Base-by-base conservation (phyloP, 1,139 yeast species). In the Taphrina sp. region DNA sequence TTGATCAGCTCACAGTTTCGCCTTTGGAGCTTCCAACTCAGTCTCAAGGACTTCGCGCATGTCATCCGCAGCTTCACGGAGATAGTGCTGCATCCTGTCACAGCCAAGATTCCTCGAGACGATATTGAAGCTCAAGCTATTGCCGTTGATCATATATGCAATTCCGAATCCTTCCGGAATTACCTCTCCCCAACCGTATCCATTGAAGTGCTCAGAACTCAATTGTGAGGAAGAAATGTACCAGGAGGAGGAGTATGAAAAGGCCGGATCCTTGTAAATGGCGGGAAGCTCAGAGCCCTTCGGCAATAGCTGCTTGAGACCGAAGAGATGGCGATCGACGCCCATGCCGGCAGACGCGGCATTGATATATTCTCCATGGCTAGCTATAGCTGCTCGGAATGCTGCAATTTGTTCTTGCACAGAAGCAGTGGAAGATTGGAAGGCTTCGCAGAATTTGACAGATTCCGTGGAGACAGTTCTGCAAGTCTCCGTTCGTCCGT, bases 111-210 rank as follows among this genome's bases (percentile, higher is more conserved):
- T 84, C 74, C 83, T 85, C 64, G 85, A 81, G 46, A 89, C 84
- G 62, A 92, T 82, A 70, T 90, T 94, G 65, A 92, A 82, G 68
- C 89, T 94, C 64, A 89, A 69, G 81, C 88, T 84, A 65, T 89
- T 86, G 61, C 80, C 80, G 74, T 87, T 89, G 67, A 90, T 78
- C 86, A 89, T 87, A 74, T 92, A 92, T 20, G 96, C 97, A 62
- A 87, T 77, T 4, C 97, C 98, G 66, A 85, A 83, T 12, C 98
- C 98, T 61, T 85, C 87, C 67, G 92, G 96, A 65, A 85, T 82
- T 56, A 92, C 97, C 70, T 94, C 95, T 22, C 96, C 83, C 89
- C 90, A 92, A 52, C 98, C 98, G 79, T 92, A 92, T 56, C 95
- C 92, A 69, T 88, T 89, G 73, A 88, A 87, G 71, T 75, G 76